Conservation (phyloP, 805 yeast species). For the Clavispora santaluciae region DNA sequence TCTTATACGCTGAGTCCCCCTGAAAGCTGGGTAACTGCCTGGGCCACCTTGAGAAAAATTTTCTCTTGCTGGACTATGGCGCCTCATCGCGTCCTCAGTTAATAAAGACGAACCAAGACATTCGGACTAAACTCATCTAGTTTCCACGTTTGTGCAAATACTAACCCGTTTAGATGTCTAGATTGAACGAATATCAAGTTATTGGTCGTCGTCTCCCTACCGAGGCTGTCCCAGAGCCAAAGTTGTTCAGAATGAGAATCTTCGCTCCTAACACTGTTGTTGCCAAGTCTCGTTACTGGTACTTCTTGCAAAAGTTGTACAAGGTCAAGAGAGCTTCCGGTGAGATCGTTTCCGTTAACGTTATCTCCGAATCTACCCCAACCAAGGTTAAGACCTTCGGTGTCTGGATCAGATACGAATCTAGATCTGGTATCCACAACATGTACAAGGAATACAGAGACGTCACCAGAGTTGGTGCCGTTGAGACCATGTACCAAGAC, state of each 20-base stretch:
- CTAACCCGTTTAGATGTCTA: slow-evolving; percentile 57
- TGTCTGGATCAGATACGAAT: slow-evolving; percentile 99
- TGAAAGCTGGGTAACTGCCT: not conserved
- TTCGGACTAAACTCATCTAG: not conserved
- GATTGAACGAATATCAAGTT: slow-evolving; percentile 98
- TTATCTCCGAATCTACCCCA: slow-evolving; percentile 91
- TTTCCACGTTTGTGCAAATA: not conserved
- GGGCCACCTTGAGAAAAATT: not conserved
- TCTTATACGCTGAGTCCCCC: not conserved
- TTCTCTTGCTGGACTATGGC: not conserved
- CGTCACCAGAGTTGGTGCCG: slow-evolving; percentile 98
- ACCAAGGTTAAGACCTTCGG: slow-evolving; percentile 99
- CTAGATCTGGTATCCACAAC: slow-evolving; percentile 99
- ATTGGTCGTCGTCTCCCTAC: slow-evolving; percentile 99
- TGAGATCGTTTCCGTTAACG: slow-evolving; percentile 93
- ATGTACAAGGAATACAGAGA: slow-evolving; percentile 99
- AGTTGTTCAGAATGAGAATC: slow-evolving; percentile 99
- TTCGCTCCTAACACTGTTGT: slow-evolving; percentile 98
- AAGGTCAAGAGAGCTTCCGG: slow-evolving; percentile 99
- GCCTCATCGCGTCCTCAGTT: not conserved
- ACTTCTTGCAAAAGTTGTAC: slow-evolving; percentile 98
- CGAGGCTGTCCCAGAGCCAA: slow-evolving; percentile 98
- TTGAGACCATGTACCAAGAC: slow-evolving; percentile 97
- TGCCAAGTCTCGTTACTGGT: slow-evolving; percentile 99
- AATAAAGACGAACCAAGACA: not conserved